phyloP scores from a whole-genome alignment of 2,329 filamentous ascomycete genomes.

The Fusarium lateritium region DNA sequence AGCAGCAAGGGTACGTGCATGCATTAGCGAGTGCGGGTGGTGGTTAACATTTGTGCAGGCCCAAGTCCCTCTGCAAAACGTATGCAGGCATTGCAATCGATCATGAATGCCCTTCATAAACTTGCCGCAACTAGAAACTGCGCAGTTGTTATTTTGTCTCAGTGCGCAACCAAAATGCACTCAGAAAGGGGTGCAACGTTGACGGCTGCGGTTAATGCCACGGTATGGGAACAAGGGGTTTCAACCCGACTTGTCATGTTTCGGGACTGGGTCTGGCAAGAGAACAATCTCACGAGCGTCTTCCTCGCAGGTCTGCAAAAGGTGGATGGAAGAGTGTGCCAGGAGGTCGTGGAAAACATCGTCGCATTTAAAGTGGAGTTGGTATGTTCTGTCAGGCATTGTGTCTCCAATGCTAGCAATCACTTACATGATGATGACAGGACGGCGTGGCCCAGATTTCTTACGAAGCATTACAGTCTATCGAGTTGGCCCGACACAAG shows the following conservation, averaged over 20 bases:
- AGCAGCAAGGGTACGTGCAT: constrained; percentile 57
- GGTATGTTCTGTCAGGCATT: constrained; percentile 54
- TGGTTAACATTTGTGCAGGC: constrained; percentile 48
- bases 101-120: constrained; percentile 80
- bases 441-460: constrained; percentile 60
- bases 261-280: constrained; percentile 77
- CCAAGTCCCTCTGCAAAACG: constrained; percentile 59
- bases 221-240: constrained; percentile 85
- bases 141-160: constrained; percentile 82
- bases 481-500: constrained; percentile 64
- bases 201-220: constrained; percentile 80
- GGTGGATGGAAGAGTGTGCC: constrained; percentile 66
- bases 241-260: constrained; percentile 83
- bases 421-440: constrained; percentile 54
- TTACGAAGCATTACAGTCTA: constrained; percentile 57
- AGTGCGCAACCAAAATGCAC: constrained; percentile 86
- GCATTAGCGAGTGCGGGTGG: constrained; percentile 17
- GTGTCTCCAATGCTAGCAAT: constrained; percentile 28
- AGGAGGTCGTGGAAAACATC: constrained; percentile 59
- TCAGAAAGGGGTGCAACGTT: constrained; percentile 76
- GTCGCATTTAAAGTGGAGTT: constrained; percentile 65
- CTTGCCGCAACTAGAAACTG: constrained; percentile 81
- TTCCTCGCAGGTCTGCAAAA: constrained; percentile 77
- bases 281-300: constrained; percentile 62
- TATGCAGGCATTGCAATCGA: constrained; percentile 68